Evolutionary conservation across 306 rosid genomes (phyloP).

Genomic region (Cucumis hystrix): DNA sequence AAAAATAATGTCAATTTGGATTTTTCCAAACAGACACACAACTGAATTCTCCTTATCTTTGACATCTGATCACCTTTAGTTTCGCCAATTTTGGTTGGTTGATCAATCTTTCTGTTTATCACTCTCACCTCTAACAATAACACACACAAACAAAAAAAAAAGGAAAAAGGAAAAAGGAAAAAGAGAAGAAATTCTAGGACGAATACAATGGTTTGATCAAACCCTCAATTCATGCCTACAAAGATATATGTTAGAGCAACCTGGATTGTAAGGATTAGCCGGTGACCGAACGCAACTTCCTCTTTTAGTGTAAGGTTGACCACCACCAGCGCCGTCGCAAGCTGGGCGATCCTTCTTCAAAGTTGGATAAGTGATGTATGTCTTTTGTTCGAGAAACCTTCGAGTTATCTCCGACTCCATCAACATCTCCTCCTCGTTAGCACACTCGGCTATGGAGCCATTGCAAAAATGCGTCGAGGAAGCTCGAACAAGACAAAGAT

Average conservation of each 20-base stretch:
- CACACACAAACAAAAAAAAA: neutral
- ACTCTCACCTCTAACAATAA: too few species aligned
- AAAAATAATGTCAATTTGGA: too few species aligned
- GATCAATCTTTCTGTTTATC: too few species aligned
- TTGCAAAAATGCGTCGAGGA: constrained; percentile 24
- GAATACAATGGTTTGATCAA: neutral
- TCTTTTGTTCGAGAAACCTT: constrained; percentile 40
- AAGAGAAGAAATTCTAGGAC: neutral
- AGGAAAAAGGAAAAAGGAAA: fast-evolving
- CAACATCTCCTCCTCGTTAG: constrained; percentile 32
- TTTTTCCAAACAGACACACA: too few species aligned
- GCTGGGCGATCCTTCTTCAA: constrained; percentile 44
- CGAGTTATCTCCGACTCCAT: constrained; percentile 74
- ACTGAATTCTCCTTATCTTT: too few species aligned
- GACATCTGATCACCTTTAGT: too few species aligned
- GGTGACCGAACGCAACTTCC: constrained; percentile 56
- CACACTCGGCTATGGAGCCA: constrained; percentile 67
- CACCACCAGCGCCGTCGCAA: constrained; percentile 24
- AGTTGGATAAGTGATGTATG: constrained; percentile 48
- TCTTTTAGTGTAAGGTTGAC: constrained; percentile 52
- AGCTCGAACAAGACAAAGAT: constrained; percentile 15
- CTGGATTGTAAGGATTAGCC: constrained; percentile 41
- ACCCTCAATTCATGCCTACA: constrained; percentile 30
- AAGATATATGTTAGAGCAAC: constrained; percentile 51
- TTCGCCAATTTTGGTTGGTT: too few species aligned